These are phyloP conservation scores for Nakazawaea holstii DNA, from an alignment of 805 yeast genomes.

Conservation along the genomic window DNA sequence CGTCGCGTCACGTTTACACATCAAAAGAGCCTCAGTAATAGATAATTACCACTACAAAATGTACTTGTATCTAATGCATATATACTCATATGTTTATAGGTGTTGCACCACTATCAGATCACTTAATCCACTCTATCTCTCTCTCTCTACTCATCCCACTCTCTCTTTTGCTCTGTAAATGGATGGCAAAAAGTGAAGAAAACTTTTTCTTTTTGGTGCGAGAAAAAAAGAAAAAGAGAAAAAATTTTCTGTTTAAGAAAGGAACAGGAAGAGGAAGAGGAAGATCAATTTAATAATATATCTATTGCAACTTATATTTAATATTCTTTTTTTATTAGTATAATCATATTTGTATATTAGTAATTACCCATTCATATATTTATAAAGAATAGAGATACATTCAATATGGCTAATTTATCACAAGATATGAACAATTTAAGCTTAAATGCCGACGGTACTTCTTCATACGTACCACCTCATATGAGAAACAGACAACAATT, in stretches of 20 bases:
- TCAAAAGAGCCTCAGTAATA: no score
- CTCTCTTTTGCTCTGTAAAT: no score
- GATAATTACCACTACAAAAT: no score
- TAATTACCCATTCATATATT: not conserved
- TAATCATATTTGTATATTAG: constrained; percentile 1
- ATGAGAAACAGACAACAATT: constrained; percentile 26
- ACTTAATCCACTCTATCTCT: no score
- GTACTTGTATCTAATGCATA: no score
- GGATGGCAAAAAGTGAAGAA: not conserved
- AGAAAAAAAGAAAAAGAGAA: not conserved
- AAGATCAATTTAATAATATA: no score
- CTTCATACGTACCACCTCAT: constrained; percentile 44
- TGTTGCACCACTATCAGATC: no score
- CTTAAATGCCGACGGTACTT: constrained; percentile 31
- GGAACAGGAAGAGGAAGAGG: no score
- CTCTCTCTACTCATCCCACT: no score
- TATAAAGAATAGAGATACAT: constrained; percentile 6
- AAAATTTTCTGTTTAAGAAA: not conserved
- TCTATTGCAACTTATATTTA: not conserved
- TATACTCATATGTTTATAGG: no score
- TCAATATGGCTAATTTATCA: constrained; percentile 53
- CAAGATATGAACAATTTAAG: constrained; percentile 52
- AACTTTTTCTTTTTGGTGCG: not conserved
- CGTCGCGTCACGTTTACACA: no score
- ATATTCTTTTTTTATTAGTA: not conserved